Conservation (phyloP, 768 basidiomycete genomes). For the Lactarius pseudohatsudake region DNA sequence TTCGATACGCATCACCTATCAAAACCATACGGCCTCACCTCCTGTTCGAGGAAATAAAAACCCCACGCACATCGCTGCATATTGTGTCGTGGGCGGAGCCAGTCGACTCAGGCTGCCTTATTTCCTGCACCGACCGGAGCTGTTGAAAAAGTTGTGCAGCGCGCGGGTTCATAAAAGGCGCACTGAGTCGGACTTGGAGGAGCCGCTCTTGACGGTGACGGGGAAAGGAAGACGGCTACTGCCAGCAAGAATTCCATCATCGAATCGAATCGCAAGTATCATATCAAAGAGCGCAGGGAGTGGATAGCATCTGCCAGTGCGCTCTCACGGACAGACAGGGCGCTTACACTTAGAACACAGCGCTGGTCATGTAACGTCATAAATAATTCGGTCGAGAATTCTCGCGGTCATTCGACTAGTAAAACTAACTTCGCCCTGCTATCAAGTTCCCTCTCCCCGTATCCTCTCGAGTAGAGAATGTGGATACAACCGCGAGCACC, state of each 20-base stretch:
- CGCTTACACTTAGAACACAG: not conserved
- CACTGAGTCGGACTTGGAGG: not conserved
- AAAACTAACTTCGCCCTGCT: not conserved
- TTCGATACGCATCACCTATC: too few relatives aligned
- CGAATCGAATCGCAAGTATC: not conserved
- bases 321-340: not conserved
- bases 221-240: not conserved
- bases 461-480: conserved; percentile 26
- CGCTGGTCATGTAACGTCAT: not conserved
- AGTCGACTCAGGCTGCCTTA: conserved; percentile 1
- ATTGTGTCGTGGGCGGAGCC: conserved; percentile 5
- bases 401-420: not conserved
- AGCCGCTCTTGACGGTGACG: not conserved
- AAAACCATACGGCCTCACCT: too few relatives aligned
- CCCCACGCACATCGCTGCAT: not conserved
- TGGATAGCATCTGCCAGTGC: not conserved
- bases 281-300: not conserved
- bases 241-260: not conserved
- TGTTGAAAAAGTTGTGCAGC: too few relatives aligned
- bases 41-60: too few relatives aligned
- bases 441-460: conserved; percentile 11
- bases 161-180: not conserved
- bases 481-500: conserved; percentile 13
- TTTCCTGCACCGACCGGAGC: not conserved
- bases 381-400: not conserved